These are phyloP conservation scores for Candida qinlingensis DNA, from an alignment of 805 yeast species.

Conservation along the genomic window DNA sequence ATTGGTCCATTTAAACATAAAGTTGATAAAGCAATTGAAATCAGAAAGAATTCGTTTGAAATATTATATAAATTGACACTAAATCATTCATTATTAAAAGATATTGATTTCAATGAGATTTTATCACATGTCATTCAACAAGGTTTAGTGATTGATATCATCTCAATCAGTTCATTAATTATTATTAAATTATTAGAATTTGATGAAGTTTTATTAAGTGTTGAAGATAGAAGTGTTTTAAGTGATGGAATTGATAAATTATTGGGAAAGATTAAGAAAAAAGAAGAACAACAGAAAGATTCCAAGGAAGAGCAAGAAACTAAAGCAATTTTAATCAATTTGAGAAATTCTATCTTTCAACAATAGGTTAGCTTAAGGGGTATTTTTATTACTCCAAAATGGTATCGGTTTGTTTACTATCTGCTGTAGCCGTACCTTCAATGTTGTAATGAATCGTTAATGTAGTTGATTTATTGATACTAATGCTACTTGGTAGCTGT, in stretches of 20 bases:
- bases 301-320: constrained; percentile 27
- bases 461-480: too few species aligned
- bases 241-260: constrained; percentile 25
- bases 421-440: too few species aligned
- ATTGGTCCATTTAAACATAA: constrained; percentile 88
- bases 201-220: constrained; percentile 21
- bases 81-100: constrained; percentile 18
- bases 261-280: constrained; percentile 22
- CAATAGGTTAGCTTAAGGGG: background rate
- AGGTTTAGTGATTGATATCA: constrained; percentile 34
- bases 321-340: constrained; percentile 18
- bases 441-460: too few species aligned
- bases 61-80: constrained; percentile 48
- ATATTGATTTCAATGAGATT: constrained; percentile 30
- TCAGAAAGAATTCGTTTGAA: constrained; percentile 69
- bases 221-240: constrained; percentile 14
- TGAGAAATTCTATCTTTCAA: constrained; percentile 18
- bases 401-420: too few species aligned
- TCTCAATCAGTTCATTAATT: constrained; percentile 23
- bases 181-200: constrained; percentile 23
- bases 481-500: too few species aligned
- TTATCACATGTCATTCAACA: constrained; percentile 30
- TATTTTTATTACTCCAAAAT: too few species aligned
- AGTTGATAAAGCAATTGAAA: constrained; percentile 71
- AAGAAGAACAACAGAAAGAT: constrained; percentile 25